phyloP scores from a whole-genome alignment of 176 grass and related monocot species.

The Hordeum marinum region DNA sequence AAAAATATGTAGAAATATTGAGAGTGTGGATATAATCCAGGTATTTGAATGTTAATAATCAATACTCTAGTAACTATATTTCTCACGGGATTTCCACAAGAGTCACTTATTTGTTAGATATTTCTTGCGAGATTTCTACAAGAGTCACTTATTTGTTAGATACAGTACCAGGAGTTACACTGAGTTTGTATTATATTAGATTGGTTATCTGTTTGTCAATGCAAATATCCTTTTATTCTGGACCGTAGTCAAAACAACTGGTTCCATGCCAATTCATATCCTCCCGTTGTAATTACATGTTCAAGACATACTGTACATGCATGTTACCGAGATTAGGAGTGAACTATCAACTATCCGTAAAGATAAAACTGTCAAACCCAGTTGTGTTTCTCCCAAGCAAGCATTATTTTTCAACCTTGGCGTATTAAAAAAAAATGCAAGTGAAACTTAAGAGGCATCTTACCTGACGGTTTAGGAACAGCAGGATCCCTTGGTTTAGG shows the following conservation, averaged over 20 bases:
- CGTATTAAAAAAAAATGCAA: neutral
- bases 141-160: no score
- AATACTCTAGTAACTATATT: neutral
- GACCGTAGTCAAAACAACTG: neutral
- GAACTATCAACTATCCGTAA: neutral
- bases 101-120: no score
- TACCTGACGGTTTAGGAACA: constrained; percentile 67
- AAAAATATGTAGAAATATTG: neutral
- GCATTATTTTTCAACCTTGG: neutral
- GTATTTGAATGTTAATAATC: neutral
- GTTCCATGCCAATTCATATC: constrained; percentile 9
- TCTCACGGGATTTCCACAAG: no score
- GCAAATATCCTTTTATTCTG: neutral
- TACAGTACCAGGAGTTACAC: no score
- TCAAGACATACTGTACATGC: neutral
- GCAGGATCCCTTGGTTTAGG: constrained; percentile 61
- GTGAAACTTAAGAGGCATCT: constrained; percentile 8
- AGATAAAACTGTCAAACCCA: neutral
- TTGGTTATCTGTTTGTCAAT: neutral
- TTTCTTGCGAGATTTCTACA: no score
- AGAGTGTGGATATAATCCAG: neutral
- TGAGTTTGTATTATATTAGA: neutral
- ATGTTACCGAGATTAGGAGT: neutral
- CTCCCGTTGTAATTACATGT: neutral
- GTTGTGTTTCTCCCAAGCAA: neutral